These are phyloP conservation scores for Delonix regia DNA, from an alignment of 306 rosid genomes.

Conservation along the genomic window DNA sequence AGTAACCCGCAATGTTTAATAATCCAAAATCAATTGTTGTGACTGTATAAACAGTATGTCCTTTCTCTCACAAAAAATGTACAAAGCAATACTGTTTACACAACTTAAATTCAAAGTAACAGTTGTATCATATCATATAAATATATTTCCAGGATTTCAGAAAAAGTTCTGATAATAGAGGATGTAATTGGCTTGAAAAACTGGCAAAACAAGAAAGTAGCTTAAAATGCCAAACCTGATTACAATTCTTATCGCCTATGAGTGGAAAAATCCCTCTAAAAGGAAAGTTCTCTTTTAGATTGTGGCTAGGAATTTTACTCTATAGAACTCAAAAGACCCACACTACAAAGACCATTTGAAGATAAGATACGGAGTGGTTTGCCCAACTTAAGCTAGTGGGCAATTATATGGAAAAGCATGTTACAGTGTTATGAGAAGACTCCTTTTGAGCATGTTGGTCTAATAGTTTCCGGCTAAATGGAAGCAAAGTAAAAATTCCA, in stretches of 20 bases:
- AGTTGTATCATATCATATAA: neutral
- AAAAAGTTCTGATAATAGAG: neutral
- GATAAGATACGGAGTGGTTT: slow-evolving; percentile 6
- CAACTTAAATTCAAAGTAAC: neutral
- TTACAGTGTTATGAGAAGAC: slow-evolving; percentile 5
- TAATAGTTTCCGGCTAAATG: slow-evolving; percentile 27
- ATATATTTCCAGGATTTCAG: neutral
- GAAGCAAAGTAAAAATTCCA: slow-evolving; percentile 32
- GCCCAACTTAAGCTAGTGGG: slow-evolving; percentile 29
- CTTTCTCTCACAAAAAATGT: too few relatives aligned
- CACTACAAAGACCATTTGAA: neutral
- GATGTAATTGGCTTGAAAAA: neutral
- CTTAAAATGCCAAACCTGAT: neutral
- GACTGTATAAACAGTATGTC: neutral
- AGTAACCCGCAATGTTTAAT: neutral
- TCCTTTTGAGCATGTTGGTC: neutral
- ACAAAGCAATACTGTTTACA: neutral
- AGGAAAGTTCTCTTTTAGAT: neutral
- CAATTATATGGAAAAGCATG: slow-evolving; percentile 26
- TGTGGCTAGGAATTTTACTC: neutral
- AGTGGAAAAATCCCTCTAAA: neutral
- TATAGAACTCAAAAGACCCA: neutral
- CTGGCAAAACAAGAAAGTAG: neutral
- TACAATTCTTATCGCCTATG: neutral
- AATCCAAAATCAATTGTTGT: neutral